These are phyloP conservation scores for Melanogaster broomeanus DNA, from an alignment of 768 basidiomycete genomes.

Conservation along the genomic window DNA sequence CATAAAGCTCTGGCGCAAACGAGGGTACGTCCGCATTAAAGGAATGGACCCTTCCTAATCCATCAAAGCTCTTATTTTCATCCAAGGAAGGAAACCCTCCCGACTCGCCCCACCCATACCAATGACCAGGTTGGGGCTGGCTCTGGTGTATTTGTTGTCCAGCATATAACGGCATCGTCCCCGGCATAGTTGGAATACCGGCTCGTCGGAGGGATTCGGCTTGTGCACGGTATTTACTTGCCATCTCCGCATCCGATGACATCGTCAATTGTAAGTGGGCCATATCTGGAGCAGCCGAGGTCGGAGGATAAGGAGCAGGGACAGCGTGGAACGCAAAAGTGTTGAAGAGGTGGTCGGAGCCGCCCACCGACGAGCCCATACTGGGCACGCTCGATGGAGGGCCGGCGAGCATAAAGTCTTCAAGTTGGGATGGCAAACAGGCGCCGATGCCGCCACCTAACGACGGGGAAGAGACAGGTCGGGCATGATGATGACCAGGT, in stretches of 20 bases:
- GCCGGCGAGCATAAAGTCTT: constrained; percentile 46
- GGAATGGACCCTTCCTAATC: constrained; percentile 18
- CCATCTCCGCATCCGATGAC: constrained; percentile 39
- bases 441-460: constrained; percentile 14
- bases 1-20: constrained; percentile 23
- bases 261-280: constrained; percentile 20
- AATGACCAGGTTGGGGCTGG: constrained; percentile 14
- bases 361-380: constrained; percentile 23
- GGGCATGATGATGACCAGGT: constrained; percentile 59
- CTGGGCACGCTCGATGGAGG: constrained; percentile 37
- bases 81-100: constrained; percentile 24
- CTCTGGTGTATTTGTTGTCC: constrained; percentile 13
- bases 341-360: constrained; percentile 30
- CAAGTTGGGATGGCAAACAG: constrained; percentile 35
- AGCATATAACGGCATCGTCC: constrained; percentile 17
- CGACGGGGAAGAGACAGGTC: constrained; percentile 34
- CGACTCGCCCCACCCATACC: constrained; percentile 32
- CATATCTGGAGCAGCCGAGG: constrained; percentile 21
- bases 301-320: constrained; percentile 15
- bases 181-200: constrained; percentile 17
- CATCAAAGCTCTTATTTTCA: constrained; percentile 30
- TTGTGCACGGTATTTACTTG: constrained; percentile 49
- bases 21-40: constrained; percentile 21
- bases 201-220: constrained; percentile 44
- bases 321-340: constrained; percentile 32